phyloP scores from a whole-genome alignment of 768 basidiomycete species.

The Macrolepiota dolichaula region DNA sequence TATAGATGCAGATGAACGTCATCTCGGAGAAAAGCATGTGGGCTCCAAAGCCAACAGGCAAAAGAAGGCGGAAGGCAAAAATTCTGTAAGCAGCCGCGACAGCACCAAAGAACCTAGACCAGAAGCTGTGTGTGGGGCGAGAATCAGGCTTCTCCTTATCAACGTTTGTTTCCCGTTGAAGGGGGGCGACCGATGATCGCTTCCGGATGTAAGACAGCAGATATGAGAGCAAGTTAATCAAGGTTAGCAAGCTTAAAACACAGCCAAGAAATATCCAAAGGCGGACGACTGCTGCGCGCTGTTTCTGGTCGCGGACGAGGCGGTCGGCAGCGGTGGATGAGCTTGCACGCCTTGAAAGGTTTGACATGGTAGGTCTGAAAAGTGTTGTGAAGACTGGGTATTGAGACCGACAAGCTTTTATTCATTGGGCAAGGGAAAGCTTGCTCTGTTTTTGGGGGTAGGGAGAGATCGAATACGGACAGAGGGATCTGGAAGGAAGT shows the following conservation, averaged over 20 bases:
- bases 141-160: constrained; percentile 4
- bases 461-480: not conserved
- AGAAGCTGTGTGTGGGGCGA: constrained; percentile 1
- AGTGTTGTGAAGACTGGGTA: not conserved
- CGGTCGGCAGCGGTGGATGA: constrained; percentile 30
- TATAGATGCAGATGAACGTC: constrained; percentile 42
- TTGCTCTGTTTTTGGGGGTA: constrained; percentile 19
- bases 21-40: constrained; percentile 38
- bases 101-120: constrained; percentile 32
- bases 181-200: not conserved
- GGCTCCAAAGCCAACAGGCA: constrained; percentile 38
- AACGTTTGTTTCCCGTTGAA: not conserved
- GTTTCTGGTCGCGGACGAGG: constrained; percentile 28
- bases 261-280: constrained; percentile 37
- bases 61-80: constrained; percentile 43
- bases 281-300: constrained; percentile 32
- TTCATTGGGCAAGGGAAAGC: constrained; percentile 21
- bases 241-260: constrained; percentile 33
- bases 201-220: constrained; percentile 2
- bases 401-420: constrained; percentile 15
- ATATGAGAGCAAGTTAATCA: constrained; percentile 24
- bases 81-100: constrained; percentile 42
- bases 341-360: not conserved
- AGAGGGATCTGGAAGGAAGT: not conserved
- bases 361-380: not conserved